Evolutionary conservation across 2,329 filamentous ascomycete species (phyloP), one percentile per base, ranked within the genome.

Genomic region (Claviceps cyperi): DNA sequence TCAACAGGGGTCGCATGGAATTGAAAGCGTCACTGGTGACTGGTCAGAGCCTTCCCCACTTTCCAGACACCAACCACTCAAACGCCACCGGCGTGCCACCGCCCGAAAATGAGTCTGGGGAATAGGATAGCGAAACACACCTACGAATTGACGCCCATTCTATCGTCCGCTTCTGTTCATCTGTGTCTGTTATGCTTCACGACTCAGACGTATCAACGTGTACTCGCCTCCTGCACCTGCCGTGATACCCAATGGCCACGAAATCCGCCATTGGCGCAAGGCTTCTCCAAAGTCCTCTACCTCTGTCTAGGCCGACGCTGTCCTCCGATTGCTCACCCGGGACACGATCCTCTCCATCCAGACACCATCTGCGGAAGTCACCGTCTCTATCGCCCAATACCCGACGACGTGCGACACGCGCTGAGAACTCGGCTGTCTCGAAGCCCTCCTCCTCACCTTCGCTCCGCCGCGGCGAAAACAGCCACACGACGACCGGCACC

Each of bases 331-430:
- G 47, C 44, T 53, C 53, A 43, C 51, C 54, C 46, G 47, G 37
- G 28, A 46, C 43, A 47, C 54, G 50, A 41, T 56, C 53, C 4
- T 55, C 52, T n/a, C 53, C 54, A 14, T 52, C 51, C 4, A 52
- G 55, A 39, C 47, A 50, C 19, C 50, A 53, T 45, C 9, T 49
- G 15, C 40, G 40, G 28, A 24, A 39, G 19, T 17, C 43, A 36
- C 39, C 43, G 14, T 43, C 51, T 38, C n/a, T 46, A 22, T n/a
- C 49, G 9, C 28, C 36, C 14, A 35, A 51, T 5, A 44, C 48
- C 36, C 43, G 38, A 35, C 48, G 38, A 24, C 39, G 40, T 22
- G 36, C 43, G 8, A 36, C 15, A 15, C 48, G 32, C 5, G 19
- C 39, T 5, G 21, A 5, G 35, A 50, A 49, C 17, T 35, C 24